Base-by-base conservation (phyloP, 1,284 basidiomycete species). In the Austroboletus niveus region DNA sequence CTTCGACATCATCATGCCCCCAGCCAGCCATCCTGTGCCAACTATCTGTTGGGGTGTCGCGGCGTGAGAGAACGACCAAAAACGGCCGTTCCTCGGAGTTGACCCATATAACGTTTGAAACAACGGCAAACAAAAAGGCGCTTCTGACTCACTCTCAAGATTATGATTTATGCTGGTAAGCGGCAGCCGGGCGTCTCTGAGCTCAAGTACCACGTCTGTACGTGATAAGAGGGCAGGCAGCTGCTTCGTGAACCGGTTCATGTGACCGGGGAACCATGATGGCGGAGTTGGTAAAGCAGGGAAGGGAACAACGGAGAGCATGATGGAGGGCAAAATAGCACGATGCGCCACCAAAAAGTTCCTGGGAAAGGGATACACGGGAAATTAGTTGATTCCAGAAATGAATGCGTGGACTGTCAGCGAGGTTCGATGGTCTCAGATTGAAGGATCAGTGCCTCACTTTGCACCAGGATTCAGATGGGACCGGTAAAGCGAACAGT, bases 251-350 rank as follows among this genome's bases (percentile, higher is more conserved):
- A 94, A 96, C 65, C 87, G 81, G 69, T 87, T 87, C 96, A 98
- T 99, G 73, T 99, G 96, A 10, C 97, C 96, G 27, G 92, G 90
- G 71, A 91, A 97, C 95, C 95, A 98, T 74, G 93, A 94, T 48
- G 91, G 89, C n/a, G 92, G 84, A 45, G 74, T 69, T 45, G 89
- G 87, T 40, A 91, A 74, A 47, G 70, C 62, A 56, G 87, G 86
- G 58, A 78, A 71, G 34, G 73, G 71, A 52, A 83, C 69, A 56
- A 74, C 72, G 52, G 70, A 66, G 56, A 79, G 65, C 73, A 74
- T 75, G 53, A 53, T 45, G 42, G 31, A 14, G 41, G 48, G 29
- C 53, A 53, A 49, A 56, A 24, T 43, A 45, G 45, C 42, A 45
- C 46, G 24, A 20, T 31, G 40, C 20, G 38, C n/a, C 42, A 34